Conservation (phyloP, 352 stramenopile genomes). For the Globisporangium spinosum region DNA sequence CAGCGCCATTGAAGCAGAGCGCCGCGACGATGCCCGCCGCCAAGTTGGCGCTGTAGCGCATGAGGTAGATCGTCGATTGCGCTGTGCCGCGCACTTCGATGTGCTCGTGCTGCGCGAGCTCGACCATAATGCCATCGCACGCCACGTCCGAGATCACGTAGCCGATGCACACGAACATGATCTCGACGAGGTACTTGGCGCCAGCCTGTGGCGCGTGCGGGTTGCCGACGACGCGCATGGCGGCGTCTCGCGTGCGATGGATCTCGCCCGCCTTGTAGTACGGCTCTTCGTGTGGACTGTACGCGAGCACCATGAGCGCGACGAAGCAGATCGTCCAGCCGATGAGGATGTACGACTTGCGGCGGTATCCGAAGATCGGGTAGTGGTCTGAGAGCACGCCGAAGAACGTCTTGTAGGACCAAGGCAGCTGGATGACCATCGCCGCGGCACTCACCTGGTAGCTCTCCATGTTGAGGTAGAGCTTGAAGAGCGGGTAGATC, state of each 20-base stretch:
- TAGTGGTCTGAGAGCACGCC: slow-evolving; percentile 62
- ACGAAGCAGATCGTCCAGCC: slow-evolving; percentile 55
- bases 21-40: slow-evolving; percentile 41
- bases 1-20: slow-evolving; percentile 57
- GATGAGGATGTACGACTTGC: slow-evolving; percentile 73
- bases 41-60: slow-evolving; percentile 50
- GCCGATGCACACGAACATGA: slow-evolving; percentile 53
- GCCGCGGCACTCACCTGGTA: slow-evolving; percentile 54
- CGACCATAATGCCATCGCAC: slow-evolving; percentile 66
- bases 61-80: slow-evolving; percentile 67
- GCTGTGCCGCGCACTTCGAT: slow-evolving; percentile 54
- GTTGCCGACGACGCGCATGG: slow-evolving; percentile 44
- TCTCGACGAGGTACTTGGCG: slow-evolving; percentile 51
- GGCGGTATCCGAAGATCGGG: slow-evolving; percentile 56
- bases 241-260: slow-evolving; percentile 43
- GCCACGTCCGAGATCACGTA: slow-evolving; percentile 71
- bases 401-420: slow-evolving; percentile 81
- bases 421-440: slow-evolving; percentile 59
- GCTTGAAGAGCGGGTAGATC: slow-evolving; percentile 76
- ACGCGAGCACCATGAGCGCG: slow-evolving; percentile 48
- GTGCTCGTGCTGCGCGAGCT: slow-evolving; percentile 64
- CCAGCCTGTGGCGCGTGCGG: slow-evolving; percentile 37
- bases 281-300: slow-evolving; percentile 39
- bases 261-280: slow-evolving; percentile 59
- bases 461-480: slow-evolving; percentile 75